Base-by-base conservation (phyloP, 768 basidiomycete genomes). In the Suillus decipiens region DNA sequence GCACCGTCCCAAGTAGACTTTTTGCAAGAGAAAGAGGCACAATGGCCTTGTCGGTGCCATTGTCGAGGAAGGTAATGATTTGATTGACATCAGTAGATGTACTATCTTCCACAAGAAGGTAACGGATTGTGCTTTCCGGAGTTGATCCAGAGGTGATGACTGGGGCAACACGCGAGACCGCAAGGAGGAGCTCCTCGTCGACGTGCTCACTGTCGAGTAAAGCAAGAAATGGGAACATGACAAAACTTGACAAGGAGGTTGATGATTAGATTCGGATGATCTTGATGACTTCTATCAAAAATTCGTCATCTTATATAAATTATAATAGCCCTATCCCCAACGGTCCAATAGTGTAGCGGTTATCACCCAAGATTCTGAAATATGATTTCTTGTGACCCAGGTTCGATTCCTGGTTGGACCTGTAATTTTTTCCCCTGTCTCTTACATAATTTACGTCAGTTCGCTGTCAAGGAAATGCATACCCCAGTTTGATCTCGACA, bases 41-140 rank as follows among this genome's bases (percentile, higher is more conserved):
- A 43, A 97, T 87, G 70, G 95, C 81, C 75, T 92, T 95, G 68
- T 89, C 84, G 2, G 88, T 86, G 28, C 96, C 95, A 24, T 78
- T 78, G 75, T 98, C 92, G 36, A 99, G 84, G 80, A 81, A 84
- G 24, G 84, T 76, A 62, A 86, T 79, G 68, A 87, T 79, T 28
- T 84, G 78, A 60, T 89, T 87, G n/a, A 82, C 60, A 57, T 83
- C 78, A 50, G 80, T 69, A 12, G 81, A 70, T 15, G 75, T 64
- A 53, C 51, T 53, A 66, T 79, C 77, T 61, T 92, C 86, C 67
- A 88, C 77, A 56, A 90, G 80, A 34, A 92, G 72, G 66, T 84
- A 87, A 76, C 73, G 73, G 73, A 72, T 70, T 67, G 64, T 75
- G 66, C 39, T 73, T 67, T 56, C 66, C 68, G 60, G 70, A 72